Conservation (phyloP, 768 basidiomycete genomes). For the Pulveroboletus sp. region DNA sequence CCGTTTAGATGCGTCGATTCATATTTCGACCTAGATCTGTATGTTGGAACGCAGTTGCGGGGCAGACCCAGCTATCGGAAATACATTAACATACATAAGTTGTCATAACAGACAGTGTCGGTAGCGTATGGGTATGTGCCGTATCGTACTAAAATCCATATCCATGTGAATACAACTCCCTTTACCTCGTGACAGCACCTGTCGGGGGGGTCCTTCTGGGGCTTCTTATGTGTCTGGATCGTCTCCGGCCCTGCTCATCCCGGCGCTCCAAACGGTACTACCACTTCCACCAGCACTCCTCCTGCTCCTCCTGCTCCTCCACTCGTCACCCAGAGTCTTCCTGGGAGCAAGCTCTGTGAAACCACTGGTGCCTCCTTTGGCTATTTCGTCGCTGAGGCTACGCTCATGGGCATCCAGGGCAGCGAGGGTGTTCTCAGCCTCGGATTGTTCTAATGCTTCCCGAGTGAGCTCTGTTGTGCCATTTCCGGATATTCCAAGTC, state of each 20-base stretch:
- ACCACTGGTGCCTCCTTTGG: conserved; percentile 65
- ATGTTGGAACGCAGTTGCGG: neutral
- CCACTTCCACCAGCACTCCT: conserved; percentile 58
- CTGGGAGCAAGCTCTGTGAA: conserved; percentile 72
- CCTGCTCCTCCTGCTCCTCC: conserved; percentile 49
- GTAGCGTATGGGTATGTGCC: conserved; percentile 19
- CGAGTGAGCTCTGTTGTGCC: conserved; percentile 52
- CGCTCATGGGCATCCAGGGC: conserved; percentile 80
- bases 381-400: conserved; percentile 64
- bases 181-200: neutral
- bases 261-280: conserved; percentile 85
- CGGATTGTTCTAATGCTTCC: conserved; percentile 72
- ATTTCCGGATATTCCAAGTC: conserved; percentile 25
- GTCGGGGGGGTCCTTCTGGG: neutral
- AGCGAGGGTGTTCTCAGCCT: conserved; percentile 71
- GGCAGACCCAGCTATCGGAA: neutral
- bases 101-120: conserved; percentile 14
- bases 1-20: neutral
- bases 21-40: neutral
- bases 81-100: conserved; percentile 22
- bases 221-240: conserved; percentile 32
- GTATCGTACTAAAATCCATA: conserved; percentile 22
- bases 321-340: conserved; percentile 41
- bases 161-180: conserved; percentile 9
- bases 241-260: conserved; percentile 63